Percentiles rank a stretch among this genome's conserved stretches.
Conservation (phyloP, 225 moss, liverwort and hornwort species). For the Bryoerythrophyllum caledonicum region DNA sequence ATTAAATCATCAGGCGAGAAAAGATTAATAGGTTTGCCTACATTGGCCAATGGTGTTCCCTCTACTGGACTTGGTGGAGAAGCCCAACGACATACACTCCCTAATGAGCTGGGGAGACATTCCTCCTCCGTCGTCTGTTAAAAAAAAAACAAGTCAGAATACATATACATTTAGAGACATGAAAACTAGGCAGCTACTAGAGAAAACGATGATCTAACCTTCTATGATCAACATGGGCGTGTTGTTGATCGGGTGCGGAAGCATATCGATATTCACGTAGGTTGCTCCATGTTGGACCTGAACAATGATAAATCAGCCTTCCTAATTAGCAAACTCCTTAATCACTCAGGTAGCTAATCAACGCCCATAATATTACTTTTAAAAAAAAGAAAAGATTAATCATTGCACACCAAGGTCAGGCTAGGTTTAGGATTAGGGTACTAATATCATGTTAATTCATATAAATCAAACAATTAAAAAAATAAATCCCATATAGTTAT, state of each 20-base stretch:
- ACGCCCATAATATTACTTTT: too few relatives aligned
- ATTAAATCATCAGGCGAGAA: not conserved
- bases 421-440: too few relatives aligned
- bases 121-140: constrained; percentile 73
- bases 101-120: constrained; percentile 77
- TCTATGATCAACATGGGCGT: constrained; percentile 55
- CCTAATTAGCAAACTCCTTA: too few relatives aligned
- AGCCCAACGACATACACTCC: constrained; percentile 78
- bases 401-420: too few relatives aligned
- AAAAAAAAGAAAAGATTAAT: too few relatives aligned
- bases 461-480: too few relatives aligned
- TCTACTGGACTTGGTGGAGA: constrained; percentile 55
- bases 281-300: constrained; percentile 65
- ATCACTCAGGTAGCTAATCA: too few relatives aligned
- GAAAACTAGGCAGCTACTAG: too few relatives aligned
- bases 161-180: not conserved
- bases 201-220: constrained; percentile 19
- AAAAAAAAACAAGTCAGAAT: constrained; percentile 4
- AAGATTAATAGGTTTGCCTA: not conserved
- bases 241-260: constrained; percentile 36
- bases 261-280: constrained; percentile 61
- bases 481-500: too few relatives aligned
- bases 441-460: too few relatives aligned
- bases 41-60: constrained; percentile 78
- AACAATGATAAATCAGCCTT: not conserved